Base-by-base conservation (phyloP, 2,329 filamentous ascomycete genomes). In the Claviceps spartinae region DNA sequence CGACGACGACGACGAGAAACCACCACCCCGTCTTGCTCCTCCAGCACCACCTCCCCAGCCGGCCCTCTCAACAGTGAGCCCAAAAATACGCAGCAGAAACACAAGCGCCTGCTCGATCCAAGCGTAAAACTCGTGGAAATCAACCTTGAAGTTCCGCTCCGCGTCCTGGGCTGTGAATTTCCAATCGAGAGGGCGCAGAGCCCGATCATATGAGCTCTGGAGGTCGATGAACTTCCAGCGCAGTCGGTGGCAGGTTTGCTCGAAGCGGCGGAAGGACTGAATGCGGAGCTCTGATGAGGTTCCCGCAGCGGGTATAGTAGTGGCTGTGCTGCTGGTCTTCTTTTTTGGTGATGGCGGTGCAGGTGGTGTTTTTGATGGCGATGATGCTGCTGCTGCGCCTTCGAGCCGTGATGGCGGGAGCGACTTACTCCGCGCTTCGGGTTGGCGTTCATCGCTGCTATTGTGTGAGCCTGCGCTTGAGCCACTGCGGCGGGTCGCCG, bases 91-190 rank as follows among this genome's bases (percentile, higher is more conserved):
- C n/a, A 86, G 74, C 1, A 86, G 68, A 47, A 83, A 77, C 1
- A 86, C 81, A 7, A 88, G 71, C 0, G 82, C 83, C 34, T 85
- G 78, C 66, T 88, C 85, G 6, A 88, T 75, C 38, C 86, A 74
- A 49, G 80, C 79, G 67, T 88, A 88, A 64, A 83, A 88, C 61
- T 88, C 85, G 65, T 85, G 82, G 56, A 88, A 88, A 61, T 88
- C 85, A 7, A 88, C 74, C 63, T 88, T 87, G 70, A 88, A 88
- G 73, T 86, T 86, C 16, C 78, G 73, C 63, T 83, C 79, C 0
- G 76, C 76, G 56, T 78, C 74, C 5, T 64, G 62, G 20, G 61
- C 59, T 0, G 65, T 59, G 45, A 72, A 69, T 42, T 61, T 65
- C 37, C 59, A 63, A 1, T 62, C 60, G 1, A 62, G 53, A 5